phyloP scores from a whole-genome alignment of 208 protist species.

The Crithidia brevicula region DNA sequence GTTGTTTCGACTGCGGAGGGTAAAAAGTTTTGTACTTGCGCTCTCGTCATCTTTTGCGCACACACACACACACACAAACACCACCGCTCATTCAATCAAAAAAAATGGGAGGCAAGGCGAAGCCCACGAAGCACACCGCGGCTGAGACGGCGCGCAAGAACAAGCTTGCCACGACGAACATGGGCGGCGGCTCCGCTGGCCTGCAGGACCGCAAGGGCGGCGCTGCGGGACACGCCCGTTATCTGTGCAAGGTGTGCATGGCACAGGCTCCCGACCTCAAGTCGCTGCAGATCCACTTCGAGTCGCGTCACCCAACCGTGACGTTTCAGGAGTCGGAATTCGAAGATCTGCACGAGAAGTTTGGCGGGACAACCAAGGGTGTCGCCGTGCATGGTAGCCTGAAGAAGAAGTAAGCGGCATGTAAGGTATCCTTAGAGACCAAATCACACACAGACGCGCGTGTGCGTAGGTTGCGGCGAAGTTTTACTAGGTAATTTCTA shows the following conservation, averaged over 20 bases:
- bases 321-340: conserved; percentile 62
- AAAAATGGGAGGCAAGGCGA: conserved; percentile 79
- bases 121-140: conserved; percentile 82
- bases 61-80: background rate
- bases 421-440: too few species aligned
- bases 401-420: conserved; percentile 48
- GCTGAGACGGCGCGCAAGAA: conserved; percentile 72
- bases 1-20: too few species aligned
- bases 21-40: too few species aligned
- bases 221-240: conserved; percentile 54
- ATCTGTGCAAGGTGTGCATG: conserved; percentile 73
- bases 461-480: background rate
- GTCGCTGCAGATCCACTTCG: conserved; percentile 71
- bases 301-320: conserved; percentile 57
- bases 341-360: conserved; percentile 68
- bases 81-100: background rate
- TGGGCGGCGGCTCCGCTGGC: conserved; percentile 66
- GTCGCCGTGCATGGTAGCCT: conserved; percentile 70
- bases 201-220: conserved; percentile 71
- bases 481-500: conserved; percentile 5
- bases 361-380: conserved; percentile 70
- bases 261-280: conserved; percentile 65
- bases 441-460: too few species aligned
- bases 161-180: conserved; percentile 67
- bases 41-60: too few species aligned